Percentiles rank a stretch among this genome's conserved stretches.
Evolutionary conservation across 2,329 filamentous ascomycete genomes (phyloP).

Genomic region (Penicillium sp.): DNA sequence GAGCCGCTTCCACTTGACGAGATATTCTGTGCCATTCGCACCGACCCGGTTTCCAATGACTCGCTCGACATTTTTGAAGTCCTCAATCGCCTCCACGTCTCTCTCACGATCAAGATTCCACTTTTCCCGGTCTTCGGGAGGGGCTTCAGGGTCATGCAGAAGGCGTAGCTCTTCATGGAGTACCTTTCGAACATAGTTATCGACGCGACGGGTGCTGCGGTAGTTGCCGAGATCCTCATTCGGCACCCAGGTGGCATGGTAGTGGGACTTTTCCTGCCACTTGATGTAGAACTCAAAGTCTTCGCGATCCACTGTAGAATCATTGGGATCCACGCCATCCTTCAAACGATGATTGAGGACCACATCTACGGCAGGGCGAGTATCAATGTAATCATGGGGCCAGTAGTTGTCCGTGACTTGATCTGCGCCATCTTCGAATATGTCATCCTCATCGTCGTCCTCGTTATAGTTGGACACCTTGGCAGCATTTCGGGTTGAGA

Average conservation of each 20-base stretch:
- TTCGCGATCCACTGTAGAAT: slow-evolving; percentile 43
- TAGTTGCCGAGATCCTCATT: slow-evolving; percentile 68
- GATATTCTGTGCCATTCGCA: slow-evolving; percentile 80
- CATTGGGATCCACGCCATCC: slow-evolving; percentile 54
- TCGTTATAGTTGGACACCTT: slow-evolving; percentile 68
- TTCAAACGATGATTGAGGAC: slow-evolving; percentile 81
- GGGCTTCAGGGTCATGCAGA: slow-evolving; percentile 66
- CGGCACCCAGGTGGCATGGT: slow-evolving; percentile 93
- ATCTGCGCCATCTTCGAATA: slow-evolving; percentile 56
- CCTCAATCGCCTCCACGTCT: slow-evolving; percentile 78
- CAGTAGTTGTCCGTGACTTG: slow-evolving; percentile 65
- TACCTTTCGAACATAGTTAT: slow-evolving; percentile 88
- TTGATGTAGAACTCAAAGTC: slow-evolving; percentile 93
- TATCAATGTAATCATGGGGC: slow-evolving; percentile 61
- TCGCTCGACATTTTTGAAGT: slow-evolving; percentile 88
- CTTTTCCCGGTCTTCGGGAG: slow-evolving; percentile 83
- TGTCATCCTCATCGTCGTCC: slow-evolving; percentile 59
- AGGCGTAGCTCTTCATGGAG: slow-evolving; percentile 76
- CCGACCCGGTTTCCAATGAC: slow-evolving; percentile 79
- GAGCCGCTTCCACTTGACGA: slow-evolving; percentile 93
- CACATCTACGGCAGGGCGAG: slow-evolving; percentile 79
- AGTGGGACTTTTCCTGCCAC: slow-evolving; percentile 93
- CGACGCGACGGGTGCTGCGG: slow-evolving; percentile 80
- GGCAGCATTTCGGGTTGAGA: slow-evolving; percentile 80
- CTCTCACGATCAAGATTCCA: slow-evolving; percentile 94